Base-by-base conservation (phyloP, 2,329 filamentous ascomycete species). In the Alternaria arbusti region DNA sequence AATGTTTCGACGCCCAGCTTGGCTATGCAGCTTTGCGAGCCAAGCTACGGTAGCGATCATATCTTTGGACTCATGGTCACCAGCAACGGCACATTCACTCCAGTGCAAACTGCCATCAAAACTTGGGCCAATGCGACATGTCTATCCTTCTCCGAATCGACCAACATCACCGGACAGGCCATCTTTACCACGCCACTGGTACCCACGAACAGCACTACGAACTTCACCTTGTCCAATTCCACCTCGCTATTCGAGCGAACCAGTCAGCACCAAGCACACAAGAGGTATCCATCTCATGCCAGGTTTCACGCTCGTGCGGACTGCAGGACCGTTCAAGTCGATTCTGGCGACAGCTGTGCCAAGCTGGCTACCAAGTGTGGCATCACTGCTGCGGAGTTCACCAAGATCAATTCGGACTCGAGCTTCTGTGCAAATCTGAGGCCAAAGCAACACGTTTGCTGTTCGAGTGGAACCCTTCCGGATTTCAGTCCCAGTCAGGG, bases 401-500 rank as follows among this genome's bases (percentile, higher is more conserved):
- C n/a, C 13, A 43, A 26, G 15, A 22, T 32, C 6, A 54, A 54
- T 13, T 25, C 51, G 9, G 36, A 43, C 10, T 25, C 30, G 1
- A 17, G 40, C 22, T 32, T 44, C 7, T 54, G 32, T 22, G 23
- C 17, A 6, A 28, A n/a, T 1, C 8, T 54, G 2, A 20, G 13
- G 2, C 10, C 10, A 23, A 59, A 59, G 1, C 57, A 69, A 17
- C 36, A 54, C 4, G 67, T 68, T 26, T 68, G 65, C 44, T 70
- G 65, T 36, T 59, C 57, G 3, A 30, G 12, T 20, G 64, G 68
- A 9, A 66, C 54, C 5, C 13, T 28, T 8, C 67, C 62, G 10
- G 62, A 69, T 32, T 26, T 63, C 1, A 65, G 51, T 28, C 65
- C 63, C 9, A 68, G 65, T 45, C 61, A 57, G 2, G 45, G 65